A percentile compares a stretch with the other conserved stretches of the same genome.
Evolutionary conservation across 495 filamentous ascomycete genomes (phyloP).

Genomic region (Lentithecium fluviatile): DNA sequence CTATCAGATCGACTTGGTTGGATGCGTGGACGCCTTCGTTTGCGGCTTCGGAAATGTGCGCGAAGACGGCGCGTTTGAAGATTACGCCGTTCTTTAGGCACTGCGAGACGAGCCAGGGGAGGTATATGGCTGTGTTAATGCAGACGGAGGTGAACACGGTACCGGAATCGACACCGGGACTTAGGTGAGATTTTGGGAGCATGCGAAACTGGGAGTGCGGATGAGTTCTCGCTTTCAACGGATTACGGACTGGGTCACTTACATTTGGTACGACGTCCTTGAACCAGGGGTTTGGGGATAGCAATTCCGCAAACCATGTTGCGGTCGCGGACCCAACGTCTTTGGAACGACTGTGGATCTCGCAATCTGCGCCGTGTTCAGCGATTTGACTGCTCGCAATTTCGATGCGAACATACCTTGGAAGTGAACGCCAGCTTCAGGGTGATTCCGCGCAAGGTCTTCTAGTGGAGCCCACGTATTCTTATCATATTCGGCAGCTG

Average conservation of each 20-base stretch:
- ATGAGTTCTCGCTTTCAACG: too few species aligned
- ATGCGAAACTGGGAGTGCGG: slow-evolving; percentile 32
- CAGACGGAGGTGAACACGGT: slow-evolving; percentile 79
- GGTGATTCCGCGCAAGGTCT: slow-evolving; percentile 52
- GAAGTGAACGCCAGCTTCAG: slow-evolving; percentile 88
- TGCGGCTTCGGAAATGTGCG: slow-evolving; percentile 72
- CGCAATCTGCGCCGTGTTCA: not conserved
- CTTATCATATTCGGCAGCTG: not conserved
- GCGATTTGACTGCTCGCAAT: too few species aligned
- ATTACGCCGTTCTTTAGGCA: slow-evolving; percentile 68
- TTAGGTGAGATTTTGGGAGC: slow-evolving; percentile 56
- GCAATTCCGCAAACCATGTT: slow-evolving; percentile 60
- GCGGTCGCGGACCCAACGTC: slow-evolving; percentile 54
- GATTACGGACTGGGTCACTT: too few species aligned
- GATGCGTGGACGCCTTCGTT: slow-evolving; percentile 55
- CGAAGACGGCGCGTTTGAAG: slow-evolving; percentile 58
- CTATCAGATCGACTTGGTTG: slow-evolving; percentile 65
- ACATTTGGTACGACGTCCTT: slow-evolving; percentile 67
- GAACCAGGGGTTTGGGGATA: slow-evolving; percentile 76
- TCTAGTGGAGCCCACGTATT: not conserved
- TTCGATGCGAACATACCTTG: slow-evolving; percentile 60
- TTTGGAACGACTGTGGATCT: slow-evolving; percentile 62
- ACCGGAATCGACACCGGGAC: slow-evolving; percentile 62
- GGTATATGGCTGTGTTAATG: slow-evolving; percentile 86
- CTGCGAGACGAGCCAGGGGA: slow-evolving; percentile 77